Evolutionary conservation across 768 basidiomycete species (phyloP), one percentile per base, ranked within the genome.

Genomic region (Cystobasidium tubakii): DNA sequence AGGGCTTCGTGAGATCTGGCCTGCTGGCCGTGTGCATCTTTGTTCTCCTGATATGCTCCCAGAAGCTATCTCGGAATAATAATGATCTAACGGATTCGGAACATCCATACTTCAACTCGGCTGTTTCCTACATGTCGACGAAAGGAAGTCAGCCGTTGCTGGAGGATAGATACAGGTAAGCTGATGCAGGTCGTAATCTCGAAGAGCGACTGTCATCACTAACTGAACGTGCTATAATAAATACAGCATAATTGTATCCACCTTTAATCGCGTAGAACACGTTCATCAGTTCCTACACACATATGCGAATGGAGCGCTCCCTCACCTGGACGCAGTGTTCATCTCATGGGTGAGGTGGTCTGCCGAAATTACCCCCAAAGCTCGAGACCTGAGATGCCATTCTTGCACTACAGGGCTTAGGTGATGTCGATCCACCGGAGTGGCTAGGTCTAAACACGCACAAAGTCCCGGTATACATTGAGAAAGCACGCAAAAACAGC

Each of bases 231-330:
- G 9, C 7, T 9, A 3, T n/a, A 9, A 50, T 31, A 4, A 39
- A 6, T 27, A 54, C 55, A 71, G 69, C 36, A 71, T 71, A 15
- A 60, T 71, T 25, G 54, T 71, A 13, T 71, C 69, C 9, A 71
- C 69, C 7, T 71, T 55, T 54, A 60, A 71, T 42, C 69, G 69
- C 69, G 27, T 71, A n/a, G 69, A 71, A 36, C 69, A 71, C 42
- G 33, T 71, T n/a, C 33, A 57, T 55, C 54, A 55, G 33, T 71
- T 71, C 29, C 21, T 71, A 13, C 31, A 55, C n/a, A 31, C n/a
- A 2, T 71, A 71, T 39, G 69, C 46, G 1, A 57, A 55, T 44
- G 69, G 69, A 21, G n/a, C 19, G 6, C 69, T 71, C 3, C 53
- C 69, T 1, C 69, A 46, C 36, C 27, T 71, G 4, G 69, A 71